A percentile compares a stretch with the other conserved stretches of the same genome.
Conservation (phyloP, 371 early-diverging fungal genomes). For the Apophysomyces elegans region DNA sequence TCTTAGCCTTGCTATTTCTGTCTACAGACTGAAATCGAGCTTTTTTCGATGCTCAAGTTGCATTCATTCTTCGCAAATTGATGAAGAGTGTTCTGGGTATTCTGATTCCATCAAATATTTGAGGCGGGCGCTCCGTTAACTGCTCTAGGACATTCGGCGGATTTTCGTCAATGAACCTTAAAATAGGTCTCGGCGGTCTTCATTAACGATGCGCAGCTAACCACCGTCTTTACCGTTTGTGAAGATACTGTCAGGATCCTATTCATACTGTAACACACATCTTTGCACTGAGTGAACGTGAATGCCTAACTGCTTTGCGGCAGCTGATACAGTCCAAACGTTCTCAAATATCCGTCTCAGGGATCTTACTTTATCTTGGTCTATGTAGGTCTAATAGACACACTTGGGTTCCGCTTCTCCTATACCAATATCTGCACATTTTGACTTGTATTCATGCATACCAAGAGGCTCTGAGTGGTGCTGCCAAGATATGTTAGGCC, state of each 20-base stretch:
- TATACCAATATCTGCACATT: conserved; percentile 1
- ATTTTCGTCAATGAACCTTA: conserved; percentile 19
- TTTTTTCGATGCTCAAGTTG: not conserved
- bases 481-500: conserved; percentile 12
- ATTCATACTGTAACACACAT: conserved; percentile 14
- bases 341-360: not conserved
- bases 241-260: too few species aligned
- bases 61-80: not conserved
- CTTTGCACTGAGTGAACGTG: conserved; percentile 14
- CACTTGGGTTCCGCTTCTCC: conserved; percentile 5
- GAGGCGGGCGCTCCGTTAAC: not conserved
- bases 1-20: not conserved
- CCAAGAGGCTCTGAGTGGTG: conserved; percentile 11
- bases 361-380: not conserved
- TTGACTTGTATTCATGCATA: not conserved
- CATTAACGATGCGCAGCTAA: conserved; percentile 13
- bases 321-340: conserved; percentile 13
- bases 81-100: not conserved
- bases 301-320: conserved; percentile 30
- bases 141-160: conserved; percentile 17
- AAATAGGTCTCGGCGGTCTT: conserved; percentile 17
- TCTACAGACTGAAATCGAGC: not conserved
- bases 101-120: conserved; percentile 8
- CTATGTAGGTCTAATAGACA: not conserved
- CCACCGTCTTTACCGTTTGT: too few species aligned